Base-by-base conservation (phyloP, 805 yeast genomes). In the Wickerhamiella azymoides region DNA sequence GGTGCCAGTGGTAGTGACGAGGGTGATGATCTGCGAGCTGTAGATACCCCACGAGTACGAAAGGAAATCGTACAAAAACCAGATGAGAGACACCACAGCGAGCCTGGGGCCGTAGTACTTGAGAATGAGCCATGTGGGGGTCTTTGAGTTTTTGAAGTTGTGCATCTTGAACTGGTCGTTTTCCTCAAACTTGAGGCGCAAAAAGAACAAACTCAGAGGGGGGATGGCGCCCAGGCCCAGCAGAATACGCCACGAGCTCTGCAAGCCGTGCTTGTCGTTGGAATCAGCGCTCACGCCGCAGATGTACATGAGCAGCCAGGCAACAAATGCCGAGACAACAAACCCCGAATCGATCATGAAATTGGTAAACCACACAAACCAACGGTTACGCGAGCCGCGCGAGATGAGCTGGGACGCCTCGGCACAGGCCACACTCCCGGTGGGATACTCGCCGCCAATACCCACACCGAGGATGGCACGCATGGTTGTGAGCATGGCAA, bases 381-480 rank as follows among this genome's bases (percentile, higher is more conserved):
- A 86, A 61, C 96, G 73, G 66, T 88, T 85, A 68, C 96, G 80
- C 49, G 73, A 71, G 48, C 94, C 94, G n/a, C 76, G 71, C 14
- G 88, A 83, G 54, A 86, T 67, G 50, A 75, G 65, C 47, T 82
- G 78, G 39, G 93, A 77, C 35, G 93, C 92, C 63, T 88, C 96
- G 25, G 96, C 86, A 54, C 93, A 84, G 32, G 94, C 93, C 16
- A 88, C 89, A 8, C 94, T 80, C 39, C 95, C 88, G 11, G 93
- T 80, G 40, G 96, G 95, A 60, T 88, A 88, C 65, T 88, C 97
- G 42, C 93, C 88, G 56, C 97, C 97, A 55, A 89, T 83, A 56
- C 88, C 93, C 52, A 84, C 69, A 65, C 97, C 97, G 43, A 88
- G 66, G 64, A 88, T 79, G 62, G 84, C 84, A 62, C 97, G 74